A percentile compares a stretch with the other conserved stretches of the same genome.
Conservation (phyloP, 179 eudicot genomes). For the Patellifolia procumbens region DNA sequence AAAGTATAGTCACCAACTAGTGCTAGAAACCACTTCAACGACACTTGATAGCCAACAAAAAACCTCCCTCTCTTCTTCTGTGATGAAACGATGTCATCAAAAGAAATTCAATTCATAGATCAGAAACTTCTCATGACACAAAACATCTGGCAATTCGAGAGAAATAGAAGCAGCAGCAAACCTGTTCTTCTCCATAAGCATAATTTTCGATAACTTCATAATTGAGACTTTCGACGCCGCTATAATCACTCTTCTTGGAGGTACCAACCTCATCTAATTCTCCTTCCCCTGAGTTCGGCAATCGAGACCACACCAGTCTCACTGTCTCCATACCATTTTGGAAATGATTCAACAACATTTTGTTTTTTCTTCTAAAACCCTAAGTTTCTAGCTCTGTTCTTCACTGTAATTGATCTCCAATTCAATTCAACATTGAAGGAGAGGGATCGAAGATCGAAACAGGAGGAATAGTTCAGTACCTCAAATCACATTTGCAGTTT, state of each 20-base stretch:
- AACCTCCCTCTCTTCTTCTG: constrained; percentile 79
- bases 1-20: constrained; percentile 61
- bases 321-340: constrained; percentile 85
- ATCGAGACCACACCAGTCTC: constrained; percentile 67
- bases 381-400: background rate
- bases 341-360: constrained; percentile 72
- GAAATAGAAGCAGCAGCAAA: background rate
- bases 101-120: background rate
- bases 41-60: constrained; percentile 69
- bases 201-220: constrained; percentile 89
- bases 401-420: background rate
- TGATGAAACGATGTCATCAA: background rate
- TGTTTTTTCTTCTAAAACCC: background rate
- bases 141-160: no score
- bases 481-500: background rate
- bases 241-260: constrained; percentile 44
- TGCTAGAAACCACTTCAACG: constrained; percentile 84
- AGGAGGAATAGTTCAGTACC: background rate
- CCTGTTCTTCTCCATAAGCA: constrained; percentile 89
- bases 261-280: constrained; percentile 45
- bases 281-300: constrained; percentile 66
- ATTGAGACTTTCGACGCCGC: constrained; percentile 75
- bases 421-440: background rate
- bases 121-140: background rate
- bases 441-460: background rate